Base-by-base conservation (phyloP, 306 rosid genomes). In the Dicorynia guianensis region DNA sequence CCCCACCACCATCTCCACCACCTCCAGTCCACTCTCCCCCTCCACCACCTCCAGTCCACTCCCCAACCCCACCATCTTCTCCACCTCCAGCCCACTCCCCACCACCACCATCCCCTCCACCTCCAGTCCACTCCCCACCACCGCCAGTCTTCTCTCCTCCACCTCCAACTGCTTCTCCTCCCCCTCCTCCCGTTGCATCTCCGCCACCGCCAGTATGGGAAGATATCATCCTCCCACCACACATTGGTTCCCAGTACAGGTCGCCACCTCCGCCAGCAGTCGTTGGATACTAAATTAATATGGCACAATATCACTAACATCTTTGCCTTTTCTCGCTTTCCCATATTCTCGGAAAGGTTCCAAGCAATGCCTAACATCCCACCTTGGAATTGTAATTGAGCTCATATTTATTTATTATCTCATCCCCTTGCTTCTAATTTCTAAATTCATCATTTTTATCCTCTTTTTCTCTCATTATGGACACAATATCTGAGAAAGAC, bases 231-330 rank as follows among this genome's bases (percentile, higher is more conserved):
- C 63, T 89, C 4, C 92, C 95, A 20, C 92, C 89, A 68, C 4
- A 1, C 75, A 48, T 84, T 1, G 92, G 95, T 19, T 11, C 87
- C 10, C 55, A 73, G 5, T 89, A 89, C 69, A 54, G 39, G 0
- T 90, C 96, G 8, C 93, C 96, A 11, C 96, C 96, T n/a, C 93
- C 96, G 0, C 91, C 96, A 11, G 35, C 77, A 38, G 72, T 88
- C 79, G 55, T 11, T 12, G 93, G 93, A 54, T 88, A 87, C 71
- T 91, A 79, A 85, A 65, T 33, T 38, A 47, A 35, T 11, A 72
- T 8, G 35, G 0, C 5, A 4, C 43, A 39, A 60, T 75, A 50
- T 10, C 64, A 69, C 64, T 59, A 71, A 75, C 70, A 71, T 64
- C 30, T n/a, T 78, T 55, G 8, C 44, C 39, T 19, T 70, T 70